phyloP scores from a whole-genome alignment of 805 yeast species.

The Ogataea sp. region DNA sequence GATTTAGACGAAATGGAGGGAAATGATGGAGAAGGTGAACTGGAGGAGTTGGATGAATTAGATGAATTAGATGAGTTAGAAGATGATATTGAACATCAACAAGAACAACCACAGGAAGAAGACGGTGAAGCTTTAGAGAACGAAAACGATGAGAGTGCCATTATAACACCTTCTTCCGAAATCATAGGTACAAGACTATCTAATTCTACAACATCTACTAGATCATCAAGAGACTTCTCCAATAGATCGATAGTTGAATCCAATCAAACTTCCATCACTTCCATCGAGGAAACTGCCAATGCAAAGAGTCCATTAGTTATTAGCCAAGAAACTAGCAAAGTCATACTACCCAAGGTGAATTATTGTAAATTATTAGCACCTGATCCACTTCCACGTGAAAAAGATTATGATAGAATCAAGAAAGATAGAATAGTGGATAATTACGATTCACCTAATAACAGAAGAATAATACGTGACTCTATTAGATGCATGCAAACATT shows the following conservation, averaged over 20 bases:
- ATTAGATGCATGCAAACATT: constrained; percentile 27
- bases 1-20: constrained; percentile 9
- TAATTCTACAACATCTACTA: background rate
- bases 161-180: background rate
- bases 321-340: background rate
- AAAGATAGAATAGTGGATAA: background rate
- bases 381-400: background rate
- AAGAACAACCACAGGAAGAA: no score
- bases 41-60: constrained; percentile 3
- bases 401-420: background rate
- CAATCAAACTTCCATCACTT: background rate
- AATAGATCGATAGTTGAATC: background rate
- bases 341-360: background rate
- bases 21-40: constrained; percentile 8
- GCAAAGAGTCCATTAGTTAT: no score
- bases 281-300: background rate
- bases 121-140: background rate
- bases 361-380: constrained; percentile 1
- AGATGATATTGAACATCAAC: constrained; percentile 2
- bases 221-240: constrained; percentile 1
- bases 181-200: no score
- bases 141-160: background rate
- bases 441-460: constrained; percentile 11
- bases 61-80: constrained; percentile 14
- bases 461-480: constrained; percentile 23